phyloP scores from a whole-genome alignment of 352 stramenopile species.

The Peronospora farinosa region DNA sequence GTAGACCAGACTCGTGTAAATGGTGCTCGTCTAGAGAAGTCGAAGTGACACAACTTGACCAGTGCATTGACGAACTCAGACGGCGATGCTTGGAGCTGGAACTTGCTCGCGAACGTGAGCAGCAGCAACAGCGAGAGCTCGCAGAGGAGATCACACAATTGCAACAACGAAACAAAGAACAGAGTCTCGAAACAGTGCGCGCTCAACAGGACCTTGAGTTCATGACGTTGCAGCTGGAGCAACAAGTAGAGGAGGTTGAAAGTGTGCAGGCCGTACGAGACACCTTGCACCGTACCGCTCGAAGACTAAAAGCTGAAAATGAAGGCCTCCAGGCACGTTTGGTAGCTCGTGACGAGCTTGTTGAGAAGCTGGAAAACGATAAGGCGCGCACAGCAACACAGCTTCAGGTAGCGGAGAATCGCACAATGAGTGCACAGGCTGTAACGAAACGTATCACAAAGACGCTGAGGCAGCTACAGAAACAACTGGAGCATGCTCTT shows the following conservation, averaged over 20 bases:
- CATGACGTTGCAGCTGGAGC: constrained; percentile 14
- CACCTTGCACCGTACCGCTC: constrained; percentile 18
- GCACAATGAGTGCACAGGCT: constrained; percentile 19
- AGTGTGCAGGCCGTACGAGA: constrained; percentile 20
- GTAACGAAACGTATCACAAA: constrained; percentile 25
- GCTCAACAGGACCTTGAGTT: constrained; percentile 20
- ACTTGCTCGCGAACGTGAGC: constrained; percentile 29
- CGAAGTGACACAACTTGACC: constrained; percentile 19
- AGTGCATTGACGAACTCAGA: constrained; percentile 28
- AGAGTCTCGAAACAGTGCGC: constrained; percentile 10
- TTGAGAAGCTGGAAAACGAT: constrained; percentile 19
- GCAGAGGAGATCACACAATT: constrained; percentile 19
- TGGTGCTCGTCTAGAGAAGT: constrained; percentile 18
- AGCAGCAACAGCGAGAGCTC: constrained; percentile 24
- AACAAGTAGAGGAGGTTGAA: constrained; percentile 22
- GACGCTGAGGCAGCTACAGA: constrained; percentile 23
- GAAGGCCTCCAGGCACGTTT: constrained; percentile 20
- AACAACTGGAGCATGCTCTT: constrained; percentile 21
- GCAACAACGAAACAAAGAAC: constrained; percentile 20
- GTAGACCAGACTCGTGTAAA: constrained; percentile 16
- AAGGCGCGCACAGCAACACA: constrained; percentile 25
- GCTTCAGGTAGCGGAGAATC: constrained; percentile 34
- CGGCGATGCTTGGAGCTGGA: constrained; percentile 45
- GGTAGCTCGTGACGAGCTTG: constrained; percentile 12
- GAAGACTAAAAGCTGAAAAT: constrained; percentile 19